These are phyloP conservation scores for Poa pratensis DNA, from an alignment of 176 grass and related monocot genomes.

Conservation along the genomic window DNA sequence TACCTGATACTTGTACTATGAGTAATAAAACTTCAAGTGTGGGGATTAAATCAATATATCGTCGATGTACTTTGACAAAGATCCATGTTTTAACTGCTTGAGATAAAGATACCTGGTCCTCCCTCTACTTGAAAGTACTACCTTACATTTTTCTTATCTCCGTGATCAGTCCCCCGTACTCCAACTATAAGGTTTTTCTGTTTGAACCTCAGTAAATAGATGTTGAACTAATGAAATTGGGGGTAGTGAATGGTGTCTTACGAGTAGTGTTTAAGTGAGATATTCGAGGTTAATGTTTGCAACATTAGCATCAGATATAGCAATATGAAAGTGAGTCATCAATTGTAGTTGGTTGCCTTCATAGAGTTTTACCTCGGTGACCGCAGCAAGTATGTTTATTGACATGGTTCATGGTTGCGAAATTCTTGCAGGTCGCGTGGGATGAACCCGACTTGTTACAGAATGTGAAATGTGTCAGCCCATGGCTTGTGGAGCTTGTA, in stretches of 20 bases:
- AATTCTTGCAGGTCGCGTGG: slow-evolving; percentile 72
- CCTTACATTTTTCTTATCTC: slow-evolving; percentile 34
- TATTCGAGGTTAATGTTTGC: slow-evolving; percentile 1
- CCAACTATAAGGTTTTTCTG: slow-evolving; percentile 10
- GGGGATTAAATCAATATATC: background rate
- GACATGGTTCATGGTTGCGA: background rate
- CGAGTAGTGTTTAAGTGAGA: background rate
- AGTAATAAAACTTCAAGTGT: slow-evolving; percentile 8
- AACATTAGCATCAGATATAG: background rate
- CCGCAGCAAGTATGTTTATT: background rate
- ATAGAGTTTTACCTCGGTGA: background rate
- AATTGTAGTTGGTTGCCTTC: slow-evolving; percentile 17
- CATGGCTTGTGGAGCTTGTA: slow-evolving; percentile 78
- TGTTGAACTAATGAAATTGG: background rate
- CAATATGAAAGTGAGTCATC: background rate
- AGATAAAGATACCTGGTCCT: slow-evolving; percentile 1
- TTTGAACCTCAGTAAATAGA: slow-evolving; percentile 28
- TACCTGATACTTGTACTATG: background rate
- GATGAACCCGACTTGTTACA: slow-evolving; percentile 85
- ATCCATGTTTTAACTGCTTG: background rate
- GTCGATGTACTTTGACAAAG: background rate
- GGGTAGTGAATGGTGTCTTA: background rate
- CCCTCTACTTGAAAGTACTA: background rate
- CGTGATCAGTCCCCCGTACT: background rate
- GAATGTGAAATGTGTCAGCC: slow-evolving; percentile 77